Conservation (phyloP, 108 stramenopile species). For the Cyclotella choctawhatcheeana region DNA sequence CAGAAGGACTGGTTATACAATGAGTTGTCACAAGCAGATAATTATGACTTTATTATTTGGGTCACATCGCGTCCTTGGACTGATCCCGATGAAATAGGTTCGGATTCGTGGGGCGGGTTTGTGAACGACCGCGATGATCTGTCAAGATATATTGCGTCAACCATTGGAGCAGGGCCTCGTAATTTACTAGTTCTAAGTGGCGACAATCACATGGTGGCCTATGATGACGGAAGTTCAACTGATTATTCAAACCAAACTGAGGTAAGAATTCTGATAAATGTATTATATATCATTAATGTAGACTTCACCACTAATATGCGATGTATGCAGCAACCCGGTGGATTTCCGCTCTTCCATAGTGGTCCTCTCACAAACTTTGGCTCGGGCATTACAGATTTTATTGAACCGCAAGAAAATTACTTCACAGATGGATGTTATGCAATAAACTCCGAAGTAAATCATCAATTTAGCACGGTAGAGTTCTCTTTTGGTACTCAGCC, state of each 20-base stretch:
- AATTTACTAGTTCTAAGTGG: slow-evolving; percentile 58
- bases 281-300: not conserved
- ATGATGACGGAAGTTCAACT: slow-evolving; percentile 64
- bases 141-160: slow-evolving; percentile 42
- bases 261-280: not conserved
- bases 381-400: slow-evolving; percentile 39
- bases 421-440: slow-evolving; percentile 60
- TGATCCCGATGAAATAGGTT: slow-evolving; percentile 38
- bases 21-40: slow-evolving; percentile 46
- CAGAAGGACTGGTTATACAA: slow-evolving; percentile 58
- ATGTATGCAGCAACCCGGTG: slow-evolving; percentile 25
- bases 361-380: slow-evolving; percentile 59
- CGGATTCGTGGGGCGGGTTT: slow-evolving; percentile 59
- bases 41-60: slow-evolving; percentile 72
- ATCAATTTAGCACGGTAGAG: slow-evolving; percentile 59
- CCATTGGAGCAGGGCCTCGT: slow-evolving; percentile 48
- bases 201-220: slow-evolving; percentile 67
- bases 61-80: slow-evolving; percentile 61
- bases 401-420: slow-evolving; percentile 20
- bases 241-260: slow-evolving; percentile 48
- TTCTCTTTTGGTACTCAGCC: slow-evolving; percentile 33
- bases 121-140: slow-evolving; percentile 36
- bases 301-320: no score
- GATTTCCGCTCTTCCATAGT: slow-evolving; percentile 63
- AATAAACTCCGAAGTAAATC: slow-evolving; percentile 49